Evolutionary conservation across 352 stramenopile genomes (phyloP).

Genomic region (Phytophthora europaea): DNA sequence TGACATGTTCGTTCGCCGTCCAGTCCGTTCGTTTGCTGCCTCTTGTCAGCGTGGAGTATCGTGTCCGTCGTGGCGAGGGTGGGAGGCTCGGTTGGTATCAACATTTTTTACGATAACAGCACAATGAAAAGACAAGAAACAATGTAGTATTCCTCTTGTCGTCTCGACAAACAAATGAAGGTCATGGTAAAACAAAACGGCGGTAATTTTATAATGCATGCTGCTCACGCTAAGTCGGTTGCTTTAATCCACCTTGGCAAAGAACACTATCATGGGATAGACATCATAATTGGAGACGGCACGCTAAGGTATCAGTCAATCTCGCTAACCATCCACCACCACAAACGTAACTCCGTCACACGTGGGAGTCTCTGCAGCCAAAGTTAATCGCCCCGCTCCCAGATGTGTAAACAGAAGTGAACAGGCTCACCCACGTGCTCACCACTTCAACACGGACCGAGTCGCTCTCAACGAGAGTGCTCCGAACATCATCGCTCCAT

Average conservation of each 20-base stretch:
- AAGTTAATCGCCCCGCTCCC: not conserved
- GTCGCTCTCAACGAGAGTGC: slow-evolving; percentile 9
- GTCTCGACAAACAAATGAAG: not conserved
- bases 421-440: not conserved
- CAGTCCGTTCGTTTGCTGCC: slow-evolving; percentile 21
- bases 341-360: slow-evolving; percentile 28
- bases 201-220: slow-evolving; percentile 27
- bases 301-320: not conserved
- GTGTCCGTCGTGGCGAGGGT: slow-evolving; percentile 14
- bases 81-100: slow-evolving; percentile 12
- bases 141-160: not conserved
- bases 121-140: slow-evolving; percentile 19
- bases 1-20: slow-evolving; percentile 26
- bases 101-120: slow-evolving; percentile 15
- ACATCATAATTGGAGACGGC: slow-evolving; percentile 8
- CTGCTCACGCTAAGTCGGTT: slow-evolving; percentile 11
- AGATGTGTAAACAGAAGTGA: slow-evolving; percentile 19
- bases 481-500: slow-evolving; percentile 24
- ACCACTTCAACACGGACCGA: slow-evolving; percentile 22
- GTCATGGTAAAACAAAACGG: slow-evolving; percentile 12
- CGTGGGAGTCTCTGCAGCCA: not conserved
- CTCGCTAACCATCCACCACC: slow-evolving; percentile 6
- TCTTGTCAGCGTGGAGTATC: slow-evolving; percentile 8
- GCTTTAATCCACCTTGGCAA: slow-evolving; percentile 25
- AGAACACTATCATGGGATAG: slow-evolving; percentile 12